Base-by-base conservation (phyloP, 1,284 basidiomycete species). In the Fereydounia khargensis region DNA sequence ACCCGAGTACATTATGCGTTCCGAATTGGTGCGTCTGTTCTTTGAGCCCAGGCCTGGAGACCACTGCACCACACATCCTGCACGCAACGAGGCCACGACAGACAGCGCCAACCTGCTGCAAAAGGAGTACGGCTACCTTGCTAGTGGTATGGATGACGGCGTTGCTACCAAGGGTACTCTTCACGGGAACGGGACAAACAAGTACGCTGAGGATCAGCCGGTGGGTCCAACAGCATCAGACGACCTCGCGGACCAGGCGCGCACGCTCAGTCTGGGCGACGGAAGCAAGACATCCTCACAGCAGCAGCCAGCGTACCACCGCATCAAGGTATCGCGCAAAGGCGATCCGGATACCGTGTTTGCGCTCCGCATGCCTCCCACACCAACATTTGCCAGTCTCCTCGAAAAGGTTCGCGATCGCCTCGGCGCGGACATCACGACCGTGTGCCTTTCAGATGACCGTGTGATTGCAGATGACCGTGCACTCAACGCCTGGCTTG, bases 351-450 rank as follows among this genome's bases (percentile, higher is more conserved):
- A 96, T 74, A 94, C 97, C 74, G 80, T 98, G 40, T 90, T 98
- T 53, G 94, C 95, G 3, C 90, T 98, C 41, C 86, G 95, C n/a
- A 92, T 97, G 32, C 91, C 94, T 66, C 91, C 94, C n/a, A 83
- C 82, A 27, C 91, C 97, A 23, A 84, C 88, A 5, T 86, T 88
- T 67, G 79, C 78, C 11, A 88, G 94, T 70, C 81, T 99, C 52
- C 84, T 96, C 79, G 86, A 86, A 39, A 98, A 97, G 79, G 88
- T 95, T 24, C 84, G 88, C 60, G 83, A 87, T 41, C 83, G 92
- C 36, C 79, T 98, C 6, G 91, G 91, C 0, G 81, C 81, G 4
- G 86, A 87, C 54, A 85, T 95, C 11, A 39, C 23, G 78, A 73
- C 14, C 79, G 81, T 36, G 79, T 95, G 57, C 82, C 39, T 39